Evolutionary conservation across 768 basidiomycete species (phyloP).

Genomic region (Polyporus arcularius): DNA sequence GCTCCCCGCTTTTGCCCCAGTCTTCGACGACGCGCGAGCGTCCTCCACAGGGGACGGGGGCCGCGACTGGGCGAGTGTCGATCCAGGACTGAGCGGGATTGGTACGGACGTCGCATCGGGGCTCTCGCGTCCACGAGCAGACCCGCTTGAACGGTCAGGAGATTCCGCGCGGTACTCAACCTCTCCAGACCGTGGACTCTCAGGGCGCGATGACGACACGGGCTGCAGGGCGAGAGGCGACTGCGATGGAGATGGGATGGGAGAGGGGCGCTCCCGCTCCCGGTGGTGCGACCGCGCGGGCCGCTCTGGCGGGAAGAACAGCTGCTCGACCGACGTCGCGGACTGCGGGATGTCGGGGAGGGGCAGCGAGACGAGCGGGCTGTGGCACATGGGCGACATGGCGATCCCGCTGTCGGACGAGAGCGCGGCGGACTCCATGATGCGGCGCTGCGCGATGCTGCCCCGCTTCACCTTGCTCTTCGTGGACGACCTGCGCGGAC

Average conservation of each 20-base stretch:
- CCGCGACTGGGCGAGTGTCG: constrained; percentile 18
- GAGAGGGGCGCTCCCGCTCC: background rate
- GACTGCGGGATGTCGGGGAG: constrained; percentile 15
- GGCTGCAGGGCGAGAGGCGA: constrained; percentile 14
- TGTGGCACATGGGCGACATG: constrained; percentile 14
- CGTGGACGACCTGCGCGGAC: constrained; percentile 7
- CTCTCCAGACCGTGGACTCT: background rate
- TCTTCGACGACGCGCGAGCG: constrained; percentile 12
- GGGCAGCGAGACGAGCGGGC: constrained; percentile 14
- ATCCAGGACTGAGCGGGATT: constrained; percentile 16
- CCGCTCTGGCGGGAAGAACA: constrained; percentile 13
- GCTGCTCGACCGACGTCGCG: constrained; percentile 11
- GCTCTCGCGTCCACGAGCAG: background rate
- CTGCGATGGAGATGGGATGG: constrained; percentile 9
- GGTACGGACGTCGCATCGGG: background rate
- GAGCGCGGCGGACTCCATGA: constrained; percentile 12
- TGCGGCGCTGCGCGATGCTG: constrained; percentile 13
- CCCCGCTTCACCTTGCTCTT: constrained; percentile 9
- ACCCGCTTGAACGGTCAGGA: constrained; percentile 3
- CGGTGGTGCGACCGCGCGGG: constrained; percentile 7
- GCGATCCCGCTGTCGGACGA: constrained; percentile 19
- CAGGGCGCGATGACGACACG: background rate
- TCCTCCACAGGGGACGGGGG: constrained; percentile 11
- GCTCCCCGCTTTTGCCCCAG: background rate
- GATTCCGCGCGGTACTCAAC: background rate